Conservation (phyloP, 306 rosid genomes). For the Trifolium dubium region DNA sequence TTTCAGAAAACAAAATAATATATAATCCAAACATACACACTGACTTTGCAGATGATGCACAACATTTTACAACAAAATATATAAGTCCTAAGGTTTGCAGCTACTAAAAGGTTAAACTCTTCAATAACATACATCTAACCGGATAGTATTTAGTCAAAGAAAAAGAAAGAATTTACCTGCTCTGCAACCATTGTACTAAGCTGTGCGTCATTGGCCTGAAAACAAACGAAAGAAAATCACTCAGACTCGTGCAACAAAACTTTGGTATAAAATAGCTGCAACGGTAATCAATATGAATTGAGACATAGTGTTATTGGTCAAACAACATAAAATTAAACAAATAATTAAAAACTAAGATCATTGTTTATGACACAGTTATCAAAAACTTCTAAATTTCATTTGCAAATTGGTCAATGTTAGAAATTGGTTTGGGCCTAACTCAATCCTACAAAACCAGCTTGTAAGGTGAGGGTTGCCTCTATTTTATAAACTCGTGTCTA, state of each 20-base stretch:
- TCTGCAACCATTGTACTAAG: constrained; percentile 98
- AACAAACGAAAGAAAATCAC: constrained; percentile 38
- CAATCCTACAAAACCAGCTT: too few species aligned
- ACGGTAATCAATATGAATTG: not conserved
- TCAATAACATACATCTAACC: not conserved
- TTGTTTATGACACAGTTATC: not conserved
- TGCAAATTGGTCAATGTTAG: not conserved
- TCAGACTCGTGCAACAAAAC: constrained; percentile 38
- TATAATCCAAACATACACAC: constrained; percentile 8
- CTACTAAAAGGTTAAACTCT: constrained; percentile 12
- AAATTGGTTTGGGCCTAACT: too few species aligned
- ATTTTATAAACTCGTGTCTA: too few species aligned
- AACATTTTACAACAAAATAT: not conserved
- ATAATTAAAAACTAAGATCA: not conserved
- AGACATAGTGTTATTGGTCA: not conserved
- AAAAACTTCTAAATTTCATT: not conserved
- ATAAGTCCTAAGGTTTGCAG: not conserved
- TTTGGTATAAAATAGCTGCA: constrained; percentile 22
- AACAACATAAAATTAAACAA: not conserved
- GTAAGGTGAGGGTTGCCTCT: too few species aligned
- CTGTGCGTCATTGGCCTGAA: constrained; percentile 97
- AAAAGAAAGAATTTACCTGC: constrained; percentile 60
- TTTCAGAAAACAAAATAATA: constrained; percentile 17
- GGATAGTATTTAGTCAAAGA: constrained; percentile 1
- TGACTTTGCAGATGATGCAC: constrained; percentile 12